Evolutionary conservation across 345 rosid species (phyloP).

Genomic region (Punica granatum): DNA sequence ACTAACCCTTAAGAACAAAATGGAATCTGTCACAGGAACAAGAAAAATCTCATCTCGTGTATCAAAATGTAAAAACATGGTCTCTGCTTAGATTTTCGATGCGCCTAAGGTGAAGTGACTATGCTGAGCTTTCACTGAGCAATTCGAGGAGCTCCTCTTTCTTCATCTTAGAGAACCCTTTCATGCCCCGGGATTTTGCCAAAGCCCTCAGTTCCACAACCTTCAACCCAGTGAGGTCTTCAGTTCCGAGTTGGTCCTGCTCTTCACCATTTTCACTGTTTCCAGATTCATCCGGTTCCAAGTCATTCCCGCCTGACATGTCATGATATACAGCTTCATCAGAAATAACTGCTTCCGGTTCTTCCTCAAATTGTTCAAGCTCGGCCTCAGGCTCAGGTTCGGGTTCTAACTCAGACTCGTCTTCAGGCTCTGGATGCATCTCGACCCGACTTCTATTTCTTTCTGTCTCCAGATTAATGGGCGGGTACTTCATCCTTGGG

Average conservation of each 20-base stretch:
- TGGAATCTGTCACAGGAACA: no score
- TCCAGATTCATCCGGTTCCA: conserved; percentile 3
- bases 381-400: conserved; percentile 25
- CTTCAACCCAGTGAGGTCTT: conserved; percentile 56
- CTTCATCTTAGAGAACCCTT: conserved; percentile 82
- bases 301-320: conserved; percentile 17
- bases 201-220: conserved; percentile 55
- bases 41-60: no score
- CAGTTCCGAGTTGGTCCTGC: conserved; percentile 19
- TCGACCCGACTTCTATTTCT: conserved; percentile 26
- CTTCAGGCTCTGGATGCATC: conserved; percentile 25
- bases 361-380: conserved; percentile 20
- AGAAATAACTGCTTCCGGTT: conserved; percentile 17
- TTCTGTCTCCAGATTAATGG: conserved; percentile 37
- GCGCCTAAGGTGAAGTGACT: conserved; percentile 4
- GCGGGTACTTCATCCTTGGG: conserved; percentile 42
- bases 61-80: neutral
- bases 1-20: no score
- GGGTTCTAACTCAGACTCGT: conserved; percentile 24
- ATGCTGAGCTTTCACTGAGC: conserved; percentile 32
- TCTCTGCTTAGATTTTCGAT: neutral
- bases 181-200: conserved; percentile 77
- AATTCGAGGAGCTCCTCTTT: conserved; percentile 52
- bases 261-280: conserved; percentile 20
- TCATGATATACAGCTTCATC: conserved; percentile 23